These are phyloP conservation scores for Penicillium sp. DNA, from an alignment of 2,329 filamentous ascomycete species.

Conservation along the genomic window DNA sequence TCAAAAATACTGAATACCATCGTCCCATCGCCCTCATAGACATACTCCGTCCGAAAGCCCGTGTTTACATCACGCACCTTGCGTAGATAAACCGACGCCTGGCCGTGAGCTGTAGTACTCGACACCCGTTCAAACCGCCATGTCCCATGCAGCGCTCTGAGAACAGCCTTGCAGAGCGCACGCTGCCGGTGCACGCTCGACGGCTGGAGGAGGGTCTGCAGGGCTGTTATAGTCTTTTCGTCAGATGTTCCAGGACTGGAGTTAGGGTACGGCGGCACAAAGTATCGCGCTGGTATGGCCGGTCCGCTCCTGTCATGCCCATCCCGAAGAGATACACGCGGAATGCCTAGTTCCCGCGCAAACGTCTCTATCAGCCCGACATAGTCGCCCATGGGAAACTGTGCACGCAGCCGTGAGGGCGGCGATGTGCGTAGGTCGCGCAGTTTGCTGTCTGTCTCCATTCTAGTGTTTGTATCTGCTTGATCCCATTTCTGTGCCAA, in stretches of 20 bases:
- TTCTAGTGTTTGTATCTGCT: conserved; percentile 23
- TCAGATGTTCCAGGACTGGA: neutral
- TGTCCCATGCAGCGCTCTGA: conserved; percentile 9
- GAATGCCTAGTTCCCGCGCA: conserved; percentile 54
- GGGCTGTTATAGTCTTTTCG: neutral
- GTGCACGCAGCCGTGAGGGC: conserved; percentile 31
- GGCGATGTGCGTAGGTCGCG: conserved; percentile 1
- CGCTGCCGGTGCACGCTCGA: neutral
- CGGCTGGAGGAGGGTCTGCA: neutral
- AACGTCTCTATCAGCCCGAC: conserved; percentile 71
- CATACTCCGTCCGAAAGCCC: neutral
- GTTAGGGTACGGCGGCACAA: neutral
- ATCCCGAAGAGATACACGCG: conserved; percentile 22
- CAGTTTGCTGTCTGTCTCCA: conserved; percentile 21
- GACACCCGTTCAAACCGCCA: conserved; percentile 10
- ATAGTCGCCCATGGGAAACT: conserved; percentile 84
- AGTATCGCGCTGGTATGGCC: conserved; percentile 8
- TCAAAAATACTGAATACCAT: neutral
- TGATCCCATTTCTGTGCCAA: conserved; percentile 58
- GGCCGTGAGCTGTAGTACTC: neutral
- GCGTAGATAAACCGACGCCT: neutral
- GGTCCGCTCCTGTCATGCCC: conserved; percentile 3
- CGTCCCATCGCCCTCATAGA: neutral
- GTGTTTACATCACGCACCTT: neutral
- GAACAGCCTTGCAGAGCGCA: conserved; percentile 5